Evolutionary conservation across 2,329 filamentous ascomycete species (phyloP).

Genomic region (Ophiocordyceps camponoti-floridani): DNA sequence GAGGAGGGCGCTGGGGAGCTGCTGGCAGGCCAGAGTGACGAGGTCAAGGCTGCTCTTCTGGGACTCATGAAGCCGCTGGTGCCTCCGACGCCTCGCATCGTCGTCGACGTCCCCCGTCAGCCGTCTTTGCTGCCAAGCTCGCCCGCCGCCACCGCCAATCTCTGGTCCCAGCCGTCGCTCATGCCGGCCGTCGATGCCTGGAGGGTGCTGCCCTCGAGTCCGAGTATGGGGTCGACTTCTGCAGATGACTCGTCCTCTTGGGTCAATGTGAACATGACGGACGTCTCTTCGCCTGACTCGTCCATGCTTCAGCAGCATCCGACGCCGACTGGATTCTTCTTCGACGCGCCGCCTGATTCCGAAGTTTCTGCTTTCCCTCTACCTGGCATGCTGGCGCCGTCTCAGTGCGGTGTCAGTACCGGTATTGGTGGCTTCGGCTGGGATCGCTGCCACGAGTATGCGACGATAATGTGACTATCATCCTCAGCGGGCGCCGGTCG

Average conservation of each 20-base stretch:
- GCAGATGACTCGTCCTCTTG: constrained; percentile 68
- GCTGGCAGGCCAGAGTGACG: constrained; percentile 76
- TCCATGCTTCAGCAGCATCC: too few relatives aligned
- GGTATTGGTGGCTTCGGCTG: constrained; percentile 47
- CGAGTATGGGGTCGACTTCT: constrained; percentile 53
- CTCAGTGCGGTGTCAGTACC: constrained; percentile 59
- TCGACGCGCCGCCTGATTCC: constrained; percentile 48
- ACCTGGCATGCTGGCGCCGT: constrained; percentile 66
- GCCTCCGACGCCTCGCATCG: constrained; percentile 59
- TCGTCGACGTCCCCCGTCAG: constrained; percentile 78
- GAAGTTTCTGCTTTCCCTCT: constrained; percentile 61
- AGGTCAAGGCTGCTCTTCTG: constrained; percentile 78
- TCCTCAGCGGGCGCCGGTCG: constrained; percentile 18
- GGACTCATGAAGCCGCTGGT: constrained; percentile 75
- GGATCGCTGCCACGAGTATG: constrained; percentile 72
- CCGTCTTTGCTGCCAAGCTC: constrained; percentile 75
- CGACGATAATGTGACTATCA: constrained; percentile 72
- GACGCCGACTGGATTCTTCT: constrained; percentile 45
- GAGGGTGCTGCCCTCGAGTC: constrained; percentile 81
- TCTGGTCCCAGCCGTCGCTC: constrained; percentile 63
- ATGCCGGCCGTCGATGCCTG: constrained; percentile 66
- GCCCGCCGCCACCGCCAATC: constrained; percentile 40
- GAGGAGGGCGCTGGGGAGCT: constrained; percentile 92
- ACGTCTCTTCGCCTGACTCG: constrained; percentile 57
- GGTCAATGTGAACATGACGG: constrained; percentile 43